phyloP scores from a whole-genome alignment of 371 early-diverging fungal genomes.

The Dipsacomyces acuminosporus region DNA sequence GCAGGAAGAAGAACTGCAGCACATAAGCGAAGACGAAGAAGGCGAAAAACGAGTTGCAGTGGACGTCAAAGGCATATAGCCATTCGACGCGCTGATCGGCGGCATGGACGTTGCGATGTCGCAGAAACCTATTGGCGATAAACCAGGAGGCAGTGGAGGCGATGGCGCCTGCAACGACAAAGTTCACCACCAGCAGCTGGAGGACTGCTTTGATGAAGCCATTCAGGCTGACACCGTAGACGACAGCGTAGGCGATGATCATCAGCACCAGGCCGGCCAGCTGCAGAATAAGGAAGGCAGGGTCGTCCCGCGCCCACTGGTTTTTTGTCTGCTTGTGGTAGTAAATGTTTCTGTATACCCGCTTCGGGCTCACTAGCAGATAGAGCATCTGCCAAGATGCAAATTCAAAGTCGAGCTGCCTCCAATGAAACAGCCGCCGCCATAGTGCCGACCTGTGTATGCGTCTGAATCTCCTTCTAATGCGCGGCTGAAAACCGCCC shows the following conservation, averaged over 20 bases:
- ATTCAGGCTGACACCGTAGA: constrained; percentile 35
- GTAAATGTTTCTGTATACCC: constrained; percentile 89
- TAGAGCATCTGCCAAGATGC: constrained; percentile 92
- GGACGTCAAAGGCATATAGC: constrained; percentile 90
- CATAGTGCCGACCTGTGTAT: constrained; percentile 36
- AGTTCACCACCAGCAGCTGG: constrained; percentile 38
- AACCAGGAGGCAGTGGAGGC: constrained; percentile 40
- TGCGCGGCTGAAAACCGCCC: constrained; percentile 7
- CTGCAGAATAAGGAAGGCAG: constrained; percentile 72
- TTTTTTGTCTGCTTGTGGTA: constrained; percentile 95
- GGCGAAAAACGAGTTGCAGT: constrained; percentile 88
- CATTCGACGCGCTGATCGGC: constrained; percentile 87
- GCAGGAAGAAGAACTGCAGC: constrained; percentile 84
- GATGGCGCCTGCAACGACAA: constrained; percentile 12
- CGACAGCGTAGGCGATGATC: constrained; percentile 25
- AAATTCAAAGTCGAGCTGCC: constrained; percentile 90
- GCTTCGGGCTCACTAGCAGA: constrained; percentile 72
- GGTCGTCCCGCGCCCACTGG: constrained; percentile 93
- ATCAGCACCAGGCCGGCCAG: constrained; percentile 13
- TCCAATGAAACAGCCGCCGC: constrained; percentile 61
- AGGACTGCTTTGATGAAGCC: constrained; percentile 31
- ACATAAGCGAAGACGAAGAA: constrained; percentile 76
- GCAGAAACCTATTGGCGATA: constrained; percentile 73
- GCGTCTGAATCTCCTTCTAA: constrained; percentile 28
- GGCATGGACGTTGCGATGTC: constrained; percentile 68